Base-by-base conservation (phyloP, 2,329 filamentous ascomycete species). In the Trichophyton simii region DNA sequence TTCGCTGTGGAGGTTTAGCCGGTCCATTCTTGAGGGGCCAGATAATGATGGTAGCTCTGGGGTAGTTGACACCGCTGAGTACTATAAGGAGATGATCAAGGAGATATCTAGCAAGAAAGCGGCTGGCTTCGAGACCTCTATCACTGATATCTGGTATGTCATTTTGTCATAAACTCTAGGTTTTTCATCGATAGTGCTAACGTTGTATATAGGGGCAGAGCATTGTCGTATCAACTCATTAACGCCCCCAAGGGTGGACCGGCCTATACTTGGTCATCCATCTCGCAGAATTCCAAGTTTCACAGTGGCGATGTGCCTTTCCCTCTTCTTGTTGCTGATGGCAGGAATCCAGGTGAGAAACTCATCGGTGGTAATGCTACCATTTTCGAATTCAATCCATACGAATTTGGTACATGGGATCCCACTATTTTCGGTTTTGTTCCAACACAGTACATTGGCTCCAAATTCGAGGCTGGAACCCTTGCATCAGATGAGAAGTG, bases 151-250 rank as follows among this genome's bases (percentile, higher is more conserved):
- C 72, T 95, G 91, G 87, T 77, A 71, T 48, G 67, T 65, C 5
- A 2, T 41, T 1, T 13, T 15, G 36, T 34, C 8, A 34, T 18
- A 13, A 52, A 15, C 25, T 50, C 13, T n/a, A 31, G 28, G 6
- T 4, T 25, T 38, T 31, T 55, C 9, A 28, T n/a, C 57, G 50
- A 11, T 34, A 18, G 46, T 15, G 41, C 62, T 62, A 41, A 59
- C 2, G 4, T 15, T 11, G 52, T 18, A 44, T 64, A 22, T 52
- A 71, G 70, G 78, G 89, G 88, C 31, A 87, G 91, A 62, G 88
- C 88, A 55, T 80, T 96, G n/a, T 86, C 86, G 1, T 95, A 87
- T 74, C 91, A 96, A 75, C 81, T 96, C 57, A 82, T 96, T 70
- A 88, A 92, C 70, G 87, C 83, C 4, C 80, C 80, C 0, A 75